phyloP scores from a whole-genome alignment of 208 protist species.

The Crithidia acanthocephali region DNA sequence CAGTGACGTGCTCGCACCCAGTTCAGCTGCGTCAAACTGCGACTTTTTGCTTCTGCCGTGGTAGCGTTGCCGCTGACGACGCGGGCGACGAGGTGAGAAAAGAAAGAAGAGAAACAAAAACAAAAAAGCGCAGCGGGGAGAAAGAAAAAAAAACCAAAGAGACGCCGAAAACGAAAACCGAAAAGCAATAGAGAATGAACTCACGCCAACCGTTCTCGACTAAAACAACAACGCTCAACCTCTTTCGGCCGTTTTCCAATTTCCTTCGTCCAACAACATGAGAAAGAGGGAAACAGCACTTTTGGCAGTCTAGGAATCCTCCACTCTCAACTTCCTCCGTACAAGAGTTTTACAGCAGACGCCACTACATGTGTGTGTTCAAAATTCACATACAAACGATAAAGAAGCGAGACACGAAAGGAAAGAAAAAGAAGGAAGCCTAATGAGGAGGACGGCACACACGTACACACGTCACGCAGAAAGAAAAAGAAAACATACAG shows the following conservation, averaged over 20 bases:
- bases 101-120: neutral
- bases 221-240: no score
- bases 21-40: neutral
- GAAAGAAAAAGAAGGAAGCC: neutral
- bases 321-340: neutral
- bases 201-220: no score
- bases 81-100: neutral
- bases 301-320: neutral
- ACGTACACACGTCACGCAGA: no score
- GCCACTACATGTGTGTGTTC: neutral
- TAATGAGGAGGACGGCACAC: no score
- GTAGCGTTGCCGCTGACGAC: neutral
- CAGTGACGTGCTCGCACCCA: neutral
- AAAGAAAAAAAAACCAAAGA: neutral
- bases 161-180: neutral
- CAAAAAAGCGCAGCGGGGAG: neutral
- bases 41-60: neutral
- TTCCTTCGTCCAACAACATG: no score
- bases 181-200: constrained; percentile 4
- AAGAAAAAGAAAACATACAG: constrained; percentile 10
- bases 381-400: constrained; percentile 11
- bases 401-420: constrained; percentile 14
- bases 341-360: no score
- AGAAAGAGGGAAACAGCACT: neutral
- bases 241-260: no score